Evolutionary conservation across 2,329 filamentous ascomycete species (phyloP).

Genomic region (Acephala macrosclerotiorum): DNA sequence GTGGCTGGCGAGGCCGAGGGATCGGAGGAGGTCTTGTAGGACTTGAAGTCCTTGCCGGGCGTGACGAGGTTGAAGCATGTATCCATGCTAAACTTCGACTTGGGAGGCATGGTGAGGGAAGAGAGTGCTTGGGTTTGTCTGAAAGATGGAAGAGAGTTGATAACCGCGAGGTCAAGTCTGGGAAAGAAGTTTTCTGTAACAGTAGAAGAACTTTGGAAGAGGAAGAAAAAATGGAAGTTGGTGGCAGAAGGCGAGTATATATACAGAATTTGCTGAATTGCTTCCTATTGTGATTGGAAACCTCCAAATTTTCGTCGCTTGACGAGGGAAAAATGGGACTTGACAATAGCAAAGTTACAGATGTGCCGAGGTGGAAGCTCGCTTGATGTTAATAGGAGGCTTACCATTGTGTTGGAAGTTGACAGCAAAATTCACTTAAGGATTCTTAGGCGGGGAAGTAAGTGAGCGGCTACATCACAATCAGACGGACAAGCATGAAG

Average conservation of each 20-base stretch:
- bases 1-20: no score
- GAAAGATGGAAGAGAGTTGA: not conserved
- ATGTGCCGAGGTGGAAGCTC: not conserved
- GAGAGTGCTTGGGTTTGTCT: not conserved
- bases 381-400: not conserved
- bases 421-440: not conserved
- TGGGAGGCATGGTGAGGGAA: no score
- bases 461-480: no score
- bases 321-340: not conserved
- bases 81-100: no score
- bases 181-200: not conserved
- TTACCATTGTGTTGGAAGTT: not conserved
- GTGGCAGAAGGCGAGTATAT: not conserved
- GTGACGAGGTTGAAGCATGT: not conserved
- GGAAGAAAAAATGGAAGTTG: not conserved
- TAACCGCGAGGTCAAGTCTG: conserved; percentile 1
- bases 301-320: not conserved
- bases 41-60: not conserved
- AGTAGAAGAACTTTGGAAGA: not conserved
- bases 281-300: not conserved
- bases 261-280: not conserved
- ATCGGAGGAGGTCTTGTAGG: no score
- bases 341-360: not conserved
- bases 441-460: no score
- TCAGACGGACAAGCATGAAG: no score